A percentile compares a stretch with the other conserved stretches of the same genome.
phyloP scores from a whole-genome alignment of 2,329 filamentous ascomycete genomes.

The Arthrobotrys iridis region DNA sequence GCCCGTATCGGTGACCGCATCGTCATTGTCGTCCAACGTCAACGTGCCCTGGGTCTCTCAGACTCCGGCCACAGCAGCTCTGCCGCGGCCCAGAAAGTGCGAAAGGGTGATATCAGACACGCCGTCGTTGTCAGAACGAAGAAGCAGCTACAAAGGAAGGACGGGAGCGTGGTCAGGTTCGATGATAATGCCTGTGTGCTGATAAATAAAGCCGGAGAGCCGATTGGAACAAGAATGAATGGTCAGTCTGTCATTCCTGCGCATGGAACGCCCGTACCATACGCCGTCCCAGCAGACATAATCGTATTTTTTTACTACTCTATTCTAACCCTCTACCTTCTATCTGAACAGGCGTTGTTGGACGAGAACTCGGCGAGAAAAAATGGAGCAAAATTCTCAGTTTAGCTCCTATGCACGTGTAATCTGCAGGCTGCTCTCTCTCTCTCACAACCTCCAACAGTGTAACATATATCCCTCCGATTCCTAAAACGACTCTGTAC shows the following conservation, averaged over 20 bases:
- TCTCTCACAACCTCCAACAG: not conserved
- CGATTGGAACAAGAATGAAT: conserved; percentile 90
- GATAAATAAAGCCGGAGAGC: conserved; percentile 95
- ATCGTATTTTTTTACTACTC: not conserved
- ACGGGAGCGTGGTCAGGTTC: conserved; percentile 90
- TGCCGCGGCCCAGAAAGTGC: conserved; percentile 87
- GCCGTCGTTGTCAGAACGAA: conserved; percentile 91
- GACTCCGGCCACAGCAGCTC: conserved; percentile 68
- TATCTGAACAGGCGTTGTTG: conserved; percentile 75
- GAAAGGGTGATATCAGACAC: conserved; percentile 94
- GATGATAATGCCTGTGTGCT: conserved; percentile 98
- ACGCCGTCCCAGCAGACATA: not conserved
- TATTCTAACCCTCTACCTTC: conserved; percentile 53
- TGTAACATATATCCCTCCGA: conserved; percentile 27
- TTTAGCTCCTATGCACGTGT: conserved; percentile 85
- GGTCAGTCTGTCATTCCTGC: conserved; percentile 63
- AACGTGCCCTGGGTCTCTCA: conserved; percentile 76
- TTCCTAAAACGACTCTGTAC: conserved; percentile 5
- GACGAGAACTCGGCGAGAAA: conserved; percentile 85
- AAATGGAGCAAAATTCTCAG: conserved; percentile 99
- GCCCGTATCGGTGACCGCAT: conserved; percentile 97
- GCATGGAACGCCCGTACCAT: not conserved
- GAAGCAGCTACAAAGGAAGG: conserved; percentile 85
- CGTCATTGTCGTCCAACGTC: conserved; percentile 96
- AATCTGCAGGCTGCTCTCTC: conserved; percentile 58